A percentile compares a stretch with the other conserved stretches of the same genome.
Conservation (phyloP, 768 basidiomycete species). For the Mycena capillaripes region DNA sequence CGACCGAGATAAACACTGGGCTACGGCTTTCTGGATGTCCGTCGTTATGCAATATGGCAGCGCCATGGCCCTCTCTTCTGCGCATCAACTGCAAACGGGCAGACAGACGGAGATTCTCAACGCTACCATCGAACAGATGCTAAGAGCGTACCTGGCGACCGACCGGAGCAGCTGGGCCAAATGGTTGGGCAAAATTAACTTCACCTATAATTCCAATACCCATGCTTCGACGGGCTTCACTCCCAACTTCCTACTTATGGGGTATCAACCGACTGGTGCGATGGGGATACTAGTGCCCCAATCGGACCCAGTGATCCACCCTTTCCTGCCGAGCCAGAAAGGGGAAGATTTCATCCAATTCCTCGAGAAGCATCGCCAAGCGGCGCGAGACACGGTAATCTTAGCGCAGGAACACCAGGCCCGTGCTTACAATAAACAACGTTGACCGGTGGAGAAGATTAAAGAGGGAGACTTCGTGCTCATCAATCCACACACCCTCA, state of each 20-base stretch:
- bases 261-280: constrained; percentile 40
- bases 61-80: constrained; percentile 39
- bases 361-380: constrained; percentile 13
- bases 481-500: constrained; percentile 42
- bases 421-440: constrained; percentile 36
- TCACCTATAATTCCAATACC: constrained; percentile 47
- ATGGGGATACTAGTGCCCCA: constrained; percentile 16
- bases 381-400: constrained; percentile 33
- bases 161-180: too few species aligned
- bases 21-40: constrained; percentile 36
- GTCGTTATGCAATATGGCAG: constrained; percentile 15
- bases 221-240: constrained; percentile 43
- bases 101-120: constrained; percentile 51
- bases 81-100: constrained; percentile 56
- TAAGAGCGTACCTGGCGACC: constrained; percentile 44
- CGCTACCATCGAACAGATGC: constrained; percentile 44
- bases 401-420: constrained; percentile 43
- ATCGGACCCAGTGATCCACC: constrained; percentile 2
- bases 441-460: constrained; percentile 26
- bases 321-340: constrained; percentile 28
- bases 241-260: constrained; percentile 46
- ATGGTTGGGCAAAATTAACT: constrained; percentile 42
- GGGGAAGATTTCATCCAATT: constrained; percentile 18
- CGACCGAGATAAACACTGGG: constrained; percentile 31
- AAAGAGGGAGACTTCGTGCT: constrained; percentile 34